Base-by-base conservation (phyloP, 2,329 filamentous ascomycete species). In the Cercospora sp. region DNA sequence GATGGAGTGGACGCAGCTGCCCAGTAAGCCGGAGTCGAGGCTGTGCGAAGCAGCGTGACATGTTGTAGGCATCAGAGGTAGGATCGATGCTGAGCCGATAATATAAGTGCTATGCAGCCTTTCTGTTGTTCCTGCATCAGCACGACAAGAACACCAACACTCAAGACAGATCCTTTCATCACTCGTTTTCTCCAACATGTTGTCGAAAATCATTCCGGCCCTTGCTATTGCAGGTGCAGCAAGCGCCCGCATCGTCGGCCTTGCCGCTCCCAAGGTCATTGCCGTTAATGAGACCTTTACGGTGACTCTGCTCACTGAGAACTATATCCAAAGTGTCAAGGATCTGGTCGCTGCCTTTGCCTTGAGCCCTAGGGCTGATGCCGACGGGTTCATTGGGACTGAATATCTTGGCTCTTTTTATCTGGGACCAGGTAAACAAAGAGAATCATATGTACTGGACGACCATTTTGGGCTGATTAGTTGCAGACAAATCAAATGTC, bases 251-350 rank as follows among this genome's bases (percentile, higher is more conserved):
- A 67, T 72, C n/a, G 61, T 70, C 34, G 69, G 66, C 53, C 24
- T 72, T 16, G 66, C 68, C 18, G 66, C 61, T 21, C 68, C 70
- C 1, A 61, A 61, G 28, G 37, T 57, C 32, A 69, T 71, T 40
- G 67, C 61, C n/a, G 61, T 65, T 1, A 64, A 66, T 60, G 49
- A 63, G 21, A 66, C 59, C 40, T 66, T 71, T 37, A 63, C 61
- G 1, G 55, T 71, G 9, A 69, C 69, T 45, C 32, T 71, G 16
- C 60, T 69, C 65, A 71, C 67, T 9, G 67, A 69, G 55, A 66
- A 71, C 60, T 69, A 71, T 63, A 71, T 69, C n/a, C 67, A 71
- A 55, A 63, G 37, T 26, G 67, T 71, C 62, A 63, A 67, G 37
- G 69, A 71, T 58, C 66, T 71, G 26, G 64, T 66, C 3, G 67